Conservation (phyloP, 2,329 filamentous ascomycete species). For the Colletotrichum euphorbiae region DNA sequence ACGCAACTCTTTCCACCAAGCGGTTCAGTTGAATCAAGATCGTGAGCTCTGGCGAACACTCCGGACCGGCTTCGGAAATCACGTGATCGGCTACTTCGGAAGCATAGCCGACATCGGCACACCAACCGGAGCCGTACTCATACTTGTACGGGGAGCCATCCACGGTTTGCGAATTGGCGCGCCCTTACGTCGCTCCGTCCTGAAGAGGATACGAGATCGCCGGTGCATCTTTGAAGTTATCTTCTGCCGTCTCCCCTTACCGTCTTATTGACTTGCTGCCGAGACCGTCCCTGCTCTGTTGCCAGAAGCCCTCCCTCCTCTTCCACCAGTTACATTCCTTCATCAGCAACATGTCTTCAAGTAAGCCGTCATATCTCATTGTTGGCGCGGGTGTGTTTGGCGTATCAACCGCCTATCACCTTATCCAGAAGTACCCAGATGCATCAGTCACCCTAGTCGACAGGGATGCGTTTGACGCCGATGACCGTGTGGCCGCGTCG, state of each 20-base stretch:
- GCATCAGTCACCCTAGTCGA: slow-evolving; percentile 69
- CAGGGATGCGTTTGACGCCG: slow-evolving; percentile 62
- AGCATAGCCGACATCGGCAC: slow-evolving; percentile 30
- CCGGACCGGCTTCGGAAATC: background rate
- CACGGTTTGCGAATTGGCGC: slow-evolving; percentile 11
- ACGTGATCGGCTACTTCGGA: slow-evolving; percentile 33
- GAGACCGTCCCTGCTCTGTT: slow-evolving; percentile 15
- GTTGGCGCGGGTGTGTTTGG: slow-evolving; percentile 75
- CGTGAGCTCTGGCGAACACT: background rate
- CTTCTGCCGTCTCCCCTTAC: slow-evolving; percentile 25
- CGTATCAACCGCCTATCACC: slow-evolving; percentile 72
- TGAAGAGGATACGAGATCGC: slow-evolving; percentile 15
- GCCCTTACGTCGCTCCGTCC: slow-evolving; percentile 8
- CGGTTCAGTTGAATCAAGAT: background rate
- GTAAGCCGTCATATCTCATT: slow-evolving; percentile 62
- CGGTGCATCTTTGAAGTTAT: slow-evolving; percentile 17
- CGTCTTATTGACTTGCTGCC: background rate
- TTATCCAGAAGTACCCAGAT: slow-evolving; percentile 62
- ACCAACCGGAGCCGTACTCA: background rate
- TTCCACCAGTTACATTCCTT: slow-evolving; percentile 19
- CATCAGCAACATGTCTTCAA: slow-evolving; percentile 24
- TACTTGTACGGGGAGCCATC: slow-evolving; percentile 22
- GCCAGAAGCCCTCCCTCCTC: slow-evolving; percentile 8
- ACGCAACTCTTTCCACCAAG: background rate
- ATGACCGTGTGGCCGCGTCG: slow-evolving; percentile 67